These are phyloP conservation scores for Iberis amara DNA, from an alignment of 441 rosid species.

Conservation along the genomic window DNA sequence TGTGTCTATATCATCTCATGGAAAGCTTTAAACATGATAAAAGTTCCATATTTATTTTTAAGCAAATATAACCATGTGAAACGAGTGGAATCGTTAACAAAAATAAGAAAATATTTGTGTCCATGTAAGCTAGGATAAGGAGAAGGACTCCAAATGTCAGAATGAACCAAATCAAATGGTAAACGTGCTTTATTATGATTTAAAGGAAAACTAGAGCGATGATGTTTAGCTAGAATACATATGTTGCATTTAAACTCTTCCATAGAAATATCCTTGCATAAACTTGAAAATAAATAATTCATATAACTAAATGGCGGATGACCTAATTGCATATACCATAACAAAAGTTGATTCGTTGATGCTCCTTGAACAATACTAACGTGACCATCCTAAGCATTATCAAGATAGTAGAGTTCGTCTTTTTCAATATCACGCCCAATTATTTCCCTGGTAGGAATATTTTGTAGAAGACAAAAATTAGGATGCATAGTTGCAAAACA, in stretches of 20 bases:
- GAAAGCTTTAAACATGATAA: neutral
- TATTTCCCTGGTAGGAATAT: neutral
- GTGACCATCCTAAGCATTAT: neutral
- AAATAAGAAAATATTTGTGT: neutral
- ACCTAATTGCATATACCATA: neutral
- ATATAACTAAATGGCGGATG: neutral
- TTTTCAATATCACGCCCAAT: neutral
- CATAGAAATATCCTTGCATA: neutral
- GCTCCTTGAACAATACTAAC: neutral
- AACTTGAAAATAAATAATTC: neutral
- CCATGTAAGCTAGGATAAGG: neutral
- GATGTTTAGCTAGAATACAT: constrained; percentile 1
- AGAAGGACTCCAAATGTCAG: constrained; percentile 4
- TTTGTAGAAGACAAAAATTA: neutral
- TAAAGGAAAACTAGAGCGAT: neutral
- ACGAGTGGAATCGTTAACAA: constrained; percentile 6
- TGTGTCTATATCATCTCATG: neutral
- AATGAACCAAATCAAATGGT: constrained; percentile 8
- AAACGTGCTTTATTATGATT: neutral
- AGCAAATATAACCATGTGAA: neutral
- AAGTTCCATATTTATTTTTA: neutral
- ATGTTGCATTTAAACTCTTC: neutral
- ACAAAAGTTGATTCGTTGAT: neutral
- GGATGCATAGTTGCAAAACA: neutral
- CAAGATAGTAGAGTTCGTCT: neutral